Evolutionary conservation across 108 stramenopile species (phyloP).

Genomic region (Skeletonema grethae): DNA sequence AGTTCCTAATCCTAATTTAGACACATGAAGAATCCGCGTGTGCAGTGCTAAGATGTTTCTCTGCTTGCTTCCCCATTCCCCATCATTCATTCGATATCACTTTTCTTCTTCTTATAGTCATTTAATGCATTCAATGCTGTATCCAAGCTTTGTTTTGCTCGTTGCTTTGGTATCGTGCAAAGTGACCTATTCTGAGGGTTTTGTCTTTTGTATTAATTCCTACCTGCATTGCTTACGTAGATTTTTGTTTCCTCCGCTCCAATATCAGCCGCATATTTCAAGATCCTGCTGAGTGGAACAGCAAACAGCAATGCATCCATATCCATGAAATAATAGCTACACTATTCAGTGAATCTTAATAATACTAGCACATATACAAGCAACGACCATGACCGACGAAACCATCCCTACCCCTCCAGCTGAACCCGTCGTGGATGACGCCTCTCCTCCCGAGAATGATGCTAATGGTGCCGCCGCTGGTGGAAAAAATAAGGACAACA

Average conservation of each 20-base stretch:
- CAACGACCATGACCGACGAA: background rate
- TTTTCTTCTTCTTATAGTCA: too few species aligned
- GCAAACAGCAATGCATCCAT: too few species aligned
- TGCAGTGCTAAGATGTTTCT: too few species aligned
- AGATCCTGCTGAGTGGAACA: background rate
- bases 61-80: too few species aligned
- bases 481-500: slow-evolving; percentile 38
- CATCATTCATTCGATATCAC: too few species aligned
- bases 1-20: too few species aligned
- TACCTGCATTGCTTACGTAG: background rate
- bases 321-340: background rate
- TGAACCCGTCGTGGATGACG: slow-evolving; percentile 9
- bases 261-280: background rate
- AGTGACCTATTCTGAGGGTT: too few species aligned
- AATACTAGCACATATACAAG: background rate
- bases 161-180: too few species aligned
- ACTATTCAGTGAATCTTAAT: too few species aligned
- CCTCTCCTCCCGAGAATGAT: slow-evolving; percentile 25
- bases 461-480: slow-evolving; percentile 23
- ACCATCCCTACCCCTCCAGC: background rate
- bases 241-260: background rate
- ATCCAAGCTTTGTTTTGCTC: too few species aligned
- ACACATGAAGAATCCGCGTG: too few species aligned
- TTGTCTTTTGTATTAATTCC: background rate
- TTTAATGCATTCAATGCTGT: too few species aligned